A percentile compares a stretch with the other conserved stretches of the same genome.
Evolutionary conservation across 2,329 filamentous ascomycete species (phyloP).

Genomic region (Colletotrichum shisoi): DNA sequence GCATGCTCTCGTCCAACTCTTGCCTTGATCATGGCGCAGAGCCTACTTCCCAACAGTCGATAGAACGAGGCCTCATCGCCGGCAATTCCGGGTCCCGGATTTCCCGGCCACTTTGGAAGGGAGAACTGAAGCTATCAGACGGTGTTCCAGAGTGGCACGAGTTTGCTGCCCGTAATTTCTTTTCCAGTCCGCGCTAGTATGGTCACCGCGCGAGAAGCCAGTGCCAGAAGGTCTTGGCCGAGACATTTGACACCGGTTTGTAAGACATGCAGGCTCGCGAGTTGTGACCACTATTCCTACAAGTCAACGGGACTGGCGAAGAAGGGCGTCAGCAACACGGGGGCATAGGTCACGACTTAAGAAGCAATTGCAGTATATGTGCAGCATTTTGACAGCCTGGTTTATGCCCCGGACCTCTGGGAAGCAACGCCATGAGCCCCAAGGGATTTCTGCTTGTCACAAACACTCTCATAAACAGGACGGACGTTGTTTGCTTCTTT

Average conservation of each 20-base stretch:
- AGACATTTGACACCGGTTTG: background rate
- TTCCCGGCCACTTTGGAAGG: background rate
- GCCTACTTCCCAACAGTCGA: too few species aligned
- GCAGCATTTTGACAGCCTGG: too few species aligned
- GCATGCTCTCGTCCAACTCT: too few species aligned
- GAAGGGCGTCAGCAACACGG: too few species aligned
- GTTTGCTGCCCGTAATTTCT: background rate
- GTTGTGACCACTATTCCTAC: background rate
- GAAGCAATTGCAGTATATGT: too few species aligned
- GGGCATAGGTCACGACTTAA: too few species aligned
- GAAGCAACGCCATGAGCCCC: too few species aligned
- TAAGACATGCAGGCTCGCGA: background rate
- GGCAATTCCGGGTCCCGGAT: background rate
- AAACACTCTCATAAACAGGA: background rate
- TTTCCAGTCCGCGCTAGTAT: background rate
- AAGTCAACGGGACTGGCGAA: background rate
- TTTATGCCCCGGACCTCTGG: too few species aligned
- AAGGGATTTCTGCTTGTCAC: background rate
- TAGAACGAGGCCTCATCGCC: too few species aligned
- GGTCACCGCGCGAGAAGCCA: background rate
- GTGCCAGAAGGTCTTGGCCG: background rate
- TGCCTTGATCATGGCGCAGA: background rate
- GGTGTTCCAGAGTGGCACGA: constrained; percentile 16
- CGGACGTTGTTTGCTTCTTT: background rate
- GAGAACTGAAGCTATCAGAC: background rate